Evolutionary conservation across 2,329 filamentous ascomycete genomes (phyloP), one percentile per base, ranked within the genome.

Genomic region (Beauveria sp.): DNA sequence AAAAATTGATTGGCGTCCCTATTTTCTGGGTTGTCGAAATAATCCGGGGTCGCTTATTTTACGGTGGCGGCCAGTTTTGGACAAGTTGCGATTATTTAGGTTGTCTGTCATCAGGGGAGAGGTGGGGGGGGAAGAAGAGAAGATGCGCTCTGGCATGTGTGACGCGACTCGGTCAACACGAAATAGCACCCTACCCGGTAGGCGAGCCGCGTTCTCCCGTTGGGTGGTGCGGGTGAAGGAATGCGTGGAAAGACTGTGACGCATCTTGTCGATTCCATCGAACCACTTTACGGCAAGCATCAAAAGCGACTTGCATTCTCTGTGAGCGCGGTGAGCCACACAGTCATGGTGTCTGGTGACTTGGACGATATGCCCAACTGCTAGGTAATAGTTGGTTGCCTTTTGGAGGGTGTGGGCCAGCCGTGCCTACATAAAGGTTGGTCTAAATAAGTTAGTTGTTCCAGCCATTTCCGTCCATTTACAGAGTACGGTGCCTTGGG

Each of bases 321-420:
- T 52, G 20, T 5, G 16, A 6, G 47, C 24, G 37, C 26, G 34
- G 48, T 53, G 47, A 59, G 57, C 57, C 57, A 55, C 58, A 55
- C 28, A 60, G 51, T 60, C 58, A 60, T 60, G 5, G 41, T 48
- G 58, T 60, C 58, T 60, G 58, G 58, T 60, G 58, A 60, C 51
- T 53, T 34, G 37, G 24, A 28, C 48, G 26, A 5, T 18, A 37
- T 46, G 57, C 40, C 57, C n/a, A 53, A 6, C n/a, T 34, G 3
- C 48, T 14, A 34, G 50, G 14, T 24, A 53, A 47, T 20, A 53
- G 57, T 53, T 20, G 46, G 57, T 47, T 59, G 57, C 57, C 57
- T 37, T 41, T 46, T 53, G 47, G 4, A 46, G 41, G 3, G 26
- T 24, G 56, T 58, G 55, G 55, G 22, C 54, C 30, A 12, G 30